Conservation (phyloP, 169 alveolate species). For the Plasmodium coatneyi region DNA sequence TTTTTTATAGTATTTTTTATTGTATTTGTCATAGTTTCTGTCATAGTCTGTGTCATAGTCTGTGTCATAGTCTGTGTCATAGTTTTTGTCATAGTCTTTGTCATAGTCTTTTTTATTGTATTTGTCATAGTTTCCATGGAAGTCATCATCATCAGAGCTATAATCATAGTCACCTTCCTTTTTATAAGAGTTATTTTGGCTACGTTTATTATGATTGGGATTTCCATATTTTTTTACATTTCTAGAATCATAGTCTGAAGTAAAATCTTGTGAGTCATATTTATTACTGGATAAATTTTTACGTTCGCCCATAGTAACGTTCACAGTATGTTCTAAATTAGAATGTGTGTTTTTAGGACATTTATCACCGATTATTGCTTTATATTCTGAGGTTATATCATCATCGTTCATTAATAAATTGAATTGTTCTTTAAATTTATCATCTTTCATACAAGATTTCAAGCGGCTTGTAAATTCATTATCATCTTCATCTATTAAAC, state of each 20-base stretch:
- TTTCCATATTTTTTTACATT: neutral
- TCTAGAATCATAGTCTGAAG: neutral
- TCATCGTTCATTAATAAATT: neutral
- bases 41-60: too few relatives aligned
- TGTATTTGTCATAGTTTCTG: too few relatives aligned
- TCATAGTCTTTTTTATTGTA: neutral
- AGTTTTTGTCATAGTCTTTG: neutral
- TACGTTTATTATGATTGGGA: neutral
- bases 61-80: too few relatives aligned
- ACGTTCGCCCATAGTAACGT: neutral
- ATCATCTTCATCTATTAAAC: neutral
- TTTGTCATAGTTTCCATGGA: too few relatives aligned
- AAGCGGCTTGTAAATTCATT: neutral
- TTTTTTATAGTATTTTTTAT: too few relatives aligned
- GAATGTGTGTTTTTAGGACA: neutral
- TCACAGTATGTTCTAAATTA: neutral
- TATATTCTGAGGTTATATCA: neutral
- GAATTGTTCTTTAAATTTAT: neutral
- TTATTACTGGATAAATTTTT: neutral
- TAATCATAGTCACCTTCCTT: too few relatives aligned
- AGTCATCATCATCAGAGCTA: neutral
- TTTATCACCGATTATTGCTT: neutral
- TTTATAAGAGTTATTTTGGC: neutral
- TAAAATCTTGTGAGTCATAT: neutral
- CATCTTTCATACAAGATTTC: neutral